Evolutionary conservation across 108 stramenopile genomes (phyloP).

Genomic region (Thalassiosira profunda): DNA sequence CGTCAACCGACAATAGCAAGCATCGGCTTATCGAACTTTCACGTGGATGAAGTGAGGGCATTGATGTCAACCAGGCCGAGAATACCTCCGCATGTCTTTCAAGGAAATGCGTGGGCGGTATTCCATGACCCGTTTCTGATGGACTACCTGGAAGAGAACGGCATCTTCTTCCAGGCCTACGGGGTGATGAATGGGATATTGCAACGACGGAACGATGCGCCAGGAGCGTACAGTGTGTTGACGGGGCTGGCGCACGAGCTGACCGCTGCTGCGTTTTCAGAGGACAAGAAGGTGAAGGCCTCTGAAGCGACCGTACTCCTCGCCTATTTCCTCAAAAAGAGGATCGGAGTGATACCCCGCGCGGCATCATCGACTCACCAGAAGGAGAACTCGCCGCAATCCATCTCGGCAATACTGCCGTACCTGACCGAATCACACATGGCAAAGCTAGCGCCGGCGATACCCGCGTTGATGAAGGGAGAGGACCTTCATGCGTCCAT

Average conservation of each 20-base stretch:
- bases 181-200: slow-evolving; percentile 73
- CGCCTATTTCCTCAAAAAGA: slow-evolving; percentile 20
- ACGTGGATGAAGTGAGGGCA: slow-evolving; percentile 65
- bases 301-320: slow-evolving; percentile 43
- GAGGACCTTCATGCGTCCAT: slow-evolving; percentile 52
- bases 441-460: slow-evolving; percentile 31
- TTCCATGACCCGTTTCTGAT: slow-evolving; percentile 75
- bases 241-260: slow-evolving; percentile 17
- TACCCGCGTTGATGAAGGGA: slow-evolving; percentile 53
- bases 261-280: not conserved
- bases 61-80: too few species aligned
- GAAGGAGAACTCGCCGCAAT: slow-evolving; percentile 43
- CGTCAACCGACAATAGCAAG: slow-evolving; percentile 51
- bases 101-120: slow-evolving; percentile 78
- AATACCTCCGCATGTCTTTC: slow-evolving; percentile 68
- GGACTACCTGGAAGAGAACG: slow-evolving; percentile 49
- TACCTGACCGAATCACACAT: slow-evolving; percentile 37
- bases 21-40: slow-evolving; percentile 91
- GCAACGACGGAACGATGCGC: slow-evolving; percentile 15
- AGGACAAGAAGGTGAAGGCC: not conserved
- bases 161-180: slow-evolving; percentile 72
- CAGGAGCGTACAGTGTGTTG: slow-evolving; percentile 35
- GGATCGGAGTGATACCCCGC: slow-evolving; percentile 36
- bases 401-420: slow-evolving; percentile 43
- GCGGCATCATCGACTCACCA: slow-evolving; percentile 29